Evolutionary conservation across 331 rosid species (phyloP).

Genomic region (Prunus yedoensis): DNA sequence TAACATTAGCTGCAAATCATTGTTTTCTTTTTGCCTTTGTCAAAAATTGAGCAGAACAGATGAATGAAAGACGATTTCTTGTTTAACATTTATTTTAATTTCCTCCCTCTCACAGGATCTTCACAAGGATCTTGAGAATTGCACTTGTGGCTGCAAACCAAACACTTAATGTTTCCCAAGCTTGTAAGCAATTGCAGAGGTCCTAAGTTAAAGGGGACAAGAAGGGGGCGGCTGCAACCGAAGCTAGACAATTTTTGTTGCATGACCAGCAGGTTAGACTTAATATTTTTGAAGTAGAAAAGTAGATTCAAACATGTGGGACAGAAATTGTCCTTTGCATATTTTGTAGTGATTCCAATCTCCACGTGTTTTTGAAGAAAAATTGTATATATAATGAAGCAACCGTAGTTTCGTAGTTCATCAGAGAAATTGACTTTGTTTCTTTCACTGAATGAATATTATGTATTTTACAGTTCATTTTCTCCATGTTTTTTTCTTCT

Average conservation of each 20-base stretch:
- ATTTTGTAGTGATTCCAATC: conserved; percentile 10
- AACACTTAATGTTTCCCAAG: conserved; percentile 34
- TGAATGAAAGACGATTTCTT: neutral
- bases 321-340: conserved; percentile 2
- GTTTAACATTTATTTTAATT: neutral
- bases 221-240: conserved; percentile 10
- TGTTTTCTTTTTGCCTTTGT: neutral
- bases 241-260: conserved; percentile 37
- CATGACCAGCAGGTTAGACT: conserved; percentile 26
- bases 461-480: neutral
- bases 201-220: conserved; percentile 16
- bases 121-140: conserved; percentile 65
- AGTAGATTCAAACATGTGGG: neutral
- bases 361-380: neutral
- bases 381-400: conserved; percentile 13
- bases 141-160: conserved; percentile 79
- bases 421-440: neutral
- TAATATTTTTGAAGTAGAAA: conserved; percentile 26
- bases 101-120: conserved; percentile 50
- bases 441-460: neutral
- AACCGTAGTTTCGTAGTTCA: conserved; percentile 1
- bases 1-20: neutral
- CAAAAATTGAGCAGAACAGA: neutral
- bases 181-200: neutral
- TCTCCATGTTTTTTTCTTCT: too few relatives aligned